phyloP scores from a whole-genome alignment of 2,329 filamentous ascomycete species.

The Diaporthe eres region DNA sequence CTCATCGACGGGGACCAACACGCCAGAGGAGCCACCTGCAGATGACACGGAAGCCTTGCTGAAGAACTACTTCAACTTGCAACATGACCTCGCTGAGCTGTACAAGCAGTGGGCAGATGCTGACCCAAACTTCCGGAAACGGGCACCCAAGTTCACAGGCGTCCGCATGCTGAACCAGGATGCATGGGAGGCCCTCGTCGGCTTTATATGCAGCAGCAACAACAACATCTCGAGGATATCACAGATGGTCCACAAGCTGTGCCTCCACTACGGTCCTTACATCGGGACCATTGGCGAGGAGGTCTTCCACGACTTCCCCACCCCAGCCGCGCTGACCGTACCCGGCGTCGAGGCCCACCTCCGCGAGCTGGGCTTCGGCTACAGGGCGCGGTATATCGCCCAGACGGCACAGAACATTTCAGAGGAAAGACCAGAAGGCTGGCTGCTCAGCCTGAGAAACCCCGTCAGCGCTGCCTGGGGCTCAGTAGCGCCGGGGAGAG shows the following conservation, averaged over 20 bases:
- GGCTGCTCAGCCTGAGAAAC: conserved; percentile 85
- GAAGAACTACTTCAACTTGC: conserved; percentile 88
- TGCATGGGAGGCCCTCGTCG: conserved; percentile 93
- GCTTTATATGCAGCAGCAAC: conserved; percentile 99
- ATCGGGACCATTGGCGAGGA: conserved; percentile 79
- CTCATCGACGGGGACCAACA: conserved; percentile 44
- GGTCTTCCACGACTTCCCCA: conserved; percentile 89
- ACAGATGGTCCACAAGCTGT: conserved; percentile 96
- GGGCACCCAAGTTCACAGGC: conserved; percentile 88
- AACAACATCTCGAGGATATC: conserved; percentile 97
- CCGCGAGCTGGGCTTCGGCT: conserved; percentile 90
- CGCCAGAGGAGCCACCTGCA: conserved; percentile 38
- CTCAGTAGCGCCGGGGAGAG: conserved; percentile 46
- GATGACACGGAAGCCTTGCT: conserved; percentile 84
- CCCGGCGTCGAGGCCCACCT: conserved; percentile 84
- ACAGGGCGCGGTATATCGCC: conserved; percentile 92
- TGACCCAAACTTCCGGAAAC: conserved; percentile 90
- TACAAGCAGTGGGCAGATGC: conserved; percentile 90
- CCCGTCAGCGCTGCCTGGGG: conserved; percentile 75
- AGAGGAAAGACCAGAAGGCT: conserved; percentile 75
- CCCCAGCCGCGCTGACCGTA: conserved; percentile 79
- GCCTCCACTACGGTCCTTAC: conserved; percentile 84
- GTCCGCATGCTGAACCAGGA: conserved; percentile 95
- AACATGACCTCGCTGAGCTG: conserved; percentile 79
- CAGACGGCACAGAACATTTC: conserved; percentile 85